phyloP scores from a whole-genome alignment of 2,329 filamentous ascomycete genomes.

The Aspergillus carbonarius region DNA sequence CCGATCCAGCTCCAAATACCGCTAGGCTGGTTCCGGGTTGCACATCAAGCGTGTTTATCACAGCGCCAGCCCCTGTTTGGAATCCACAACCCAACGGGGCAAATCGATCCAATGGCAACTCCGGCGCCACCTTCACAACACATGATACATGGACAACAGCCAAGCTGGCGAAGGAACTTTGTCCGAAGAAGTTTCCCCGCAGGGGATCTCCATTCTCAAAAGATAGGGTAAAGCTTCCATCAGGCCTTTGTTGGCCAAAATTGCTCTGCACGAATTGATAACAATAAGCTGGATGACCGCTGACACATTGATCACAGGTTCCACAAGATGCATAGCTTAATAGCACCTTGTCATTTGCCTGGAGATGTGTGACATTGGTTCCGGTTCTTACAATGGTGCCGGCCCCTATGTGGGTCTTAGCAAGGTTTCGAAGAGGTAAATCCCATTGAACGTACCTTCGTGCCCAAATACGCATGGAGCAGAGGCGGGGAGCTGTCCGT shows the following conservation, averaged over 20 bases:
- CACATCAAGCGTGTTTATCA: conserved; percentile 25
- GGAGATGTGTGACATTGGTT: conserved; percentile 41
- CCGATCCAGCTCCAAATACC: conserved; percentile 32
- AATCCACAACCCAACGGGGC: conserved; percentile 34
- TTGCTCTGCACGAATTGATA: conserved; percentile 11
- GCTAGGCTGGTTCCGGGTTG: conserved; percentile 22
- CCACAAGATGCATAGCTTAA: conserved; percentile 23
- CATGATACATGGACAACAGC: conserved; percentile 29
- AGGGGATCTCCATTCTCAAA: conserved; percentile 9
- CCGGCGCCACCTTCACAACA: conserved; percentile 18
- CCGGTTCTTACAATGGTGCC: conserved; percentile 52
- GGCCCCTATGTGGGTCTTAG: conserved; percentile 37
- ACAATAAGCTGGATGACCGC: conserved; percentile 22
- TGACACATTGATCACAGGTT: conserved; percentile 16
- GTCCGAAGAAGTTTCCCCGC: conserved; percentile 38
- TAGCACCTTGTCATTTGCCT: conserved; percentile 47
- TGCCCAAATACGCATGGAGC: conserved; percentile 21
- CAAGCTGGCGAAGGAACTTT: conserved; percentile 35
- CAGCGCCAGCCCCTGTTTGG: conserved; percentile 30
- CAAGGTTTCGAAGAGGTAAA: neutral
- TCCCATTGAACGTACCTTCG: conserved; percentile 15
- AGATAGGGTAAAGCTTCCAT: conserved; percentile 5
- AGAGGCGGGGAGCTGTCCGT: conserved; percentile 13
- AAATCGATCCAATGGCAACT: conserved; percentile 21
- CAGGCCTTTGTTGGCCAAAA: conserved; percentile 16